Evolutionary conservation across 169 alveolate genomes (phyloP), one percentile per base, ranked within the genome.

Genomic region (Plasmodium fragile): DNA sequence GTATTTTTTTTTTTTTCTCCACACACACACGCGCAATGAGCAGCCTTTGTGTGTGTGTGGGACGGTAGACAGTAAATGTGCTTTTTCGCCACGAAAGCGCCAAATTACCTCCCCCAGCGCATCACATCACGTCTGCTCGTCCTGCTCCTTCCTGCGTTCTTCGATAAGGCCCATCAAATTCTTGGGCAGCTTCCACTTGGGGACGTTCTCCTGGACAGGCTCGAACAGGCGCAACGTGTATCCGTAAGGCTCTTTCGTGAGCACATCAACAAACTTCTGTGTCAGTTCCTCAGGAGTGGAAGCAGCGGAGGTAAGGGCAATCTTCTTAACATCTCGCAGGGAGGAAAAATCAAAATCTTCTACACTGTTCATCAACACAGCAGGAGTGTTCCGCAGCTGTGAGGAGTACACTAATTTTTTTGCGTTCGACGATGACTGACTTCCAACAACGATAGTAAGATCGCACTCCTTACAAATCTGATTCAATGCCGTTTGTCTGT

Each of bases 261-360:
- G 73, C 25, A 79, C 90, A 0, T 85, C 72, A 2, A 95, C 96
- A 6, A 97, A 96, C 34, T 85, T 94, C 11, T 72, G 82, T 2
- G 98, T 96, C 16, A 95, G 78, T 39, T 93, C 97, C 36, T 97
- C 98, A 5, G 98, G 98, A 0, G 98, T 97, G 4, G 98, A 96
- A 1, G 98, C 98, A 3, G 98, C 96, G 3, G 98, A 91, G 18
- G 98, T 93, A 25, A 97, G 75, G 16, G 97, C 97, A 10, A 97
- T 84, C 16, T 81, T 94, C 16, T 45, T 75, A 4, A 96, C 97
- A 43, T 95, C 93, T 0, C 92, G 92, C 18, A 97, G 94, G 81
- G 94, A 39, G 43, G 94, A 94, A 22, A 87, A 93, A 41, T 96
- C 93, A 1, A 97, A 75, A 32, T 96, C 97, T 13, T 92, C 92